These are phyloP conservation scores for Candida smagusa DNA, from an alignment of 1,139 yeast genomes.

Conservation along the genomic window DNA sequence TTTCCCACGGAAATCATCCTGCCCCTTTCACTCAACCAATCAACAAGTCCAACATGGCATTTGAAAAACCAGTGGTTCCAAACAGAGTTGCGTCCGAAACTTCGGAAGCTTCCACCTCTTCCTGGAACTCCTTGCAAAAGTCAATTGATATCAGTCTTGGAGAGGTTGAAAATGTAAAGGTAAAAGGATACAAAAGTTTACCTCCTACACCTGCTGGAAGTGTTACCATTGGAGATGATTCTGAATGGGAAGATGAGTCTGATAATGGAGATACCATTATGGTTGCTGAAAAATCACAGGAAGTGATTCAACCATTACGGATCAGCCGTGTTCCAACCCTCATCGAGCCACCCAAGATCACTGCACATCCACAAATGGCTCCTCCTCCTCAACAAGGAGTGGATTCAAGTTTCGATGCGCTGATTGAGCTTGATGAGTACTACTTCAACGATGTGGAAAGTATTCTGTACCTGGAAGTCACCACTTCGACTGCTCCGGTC, in stretches of 20 bases:
- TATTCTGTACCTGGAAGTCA: slow-evolving; percentile 13
- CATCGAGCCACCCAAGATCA: slow-evolving; percentile 1
- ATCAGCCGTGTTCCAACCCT: slow-evolving; percentile 11
- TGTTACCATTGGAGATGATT: slow-evolving; percentile 1
- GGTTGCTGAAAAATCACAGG: slow-evolving; percentile 1
- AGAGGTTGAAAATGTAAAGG: slow-evolving; percentile 2
- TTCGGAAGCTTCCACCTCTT: slow-evolving; percentile 13
- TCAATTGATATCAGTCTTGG: slow-evolving; percentile 27
- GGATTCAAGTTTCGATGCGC: slow-evolving; percentile 8
- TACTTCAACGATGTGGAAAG: slow-evolving; percentile 12
- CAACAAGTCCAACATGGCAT: not conserved
- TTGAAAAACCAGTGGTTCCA: slow-evolving; percentile 1
- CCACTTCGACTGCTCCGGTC: slow-evolving; percentile 2
- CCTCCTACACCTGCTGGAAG: slow-evolving; percentile 8
- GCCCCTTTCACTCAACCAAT: not conserved
- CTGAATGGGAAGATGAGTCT: slow-evolving; percentile 7
- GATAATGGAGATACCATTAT: not conserved
- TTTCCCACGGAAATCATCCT: not conserved
- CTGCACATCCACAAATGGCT: not conserved
- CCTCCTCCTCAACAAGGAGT: slow-evolving; percentile 1
- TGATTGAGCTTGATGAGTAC: slow-evolving; percentile 13
- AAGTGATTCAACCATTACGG: slow-evolving; percentile 7
- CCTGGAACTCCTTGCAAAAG: slow-evolving; percentile 38
- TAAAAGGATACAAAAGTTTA: slow-evolving; percentile 4
- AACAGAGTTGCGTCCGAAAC: slow-evolving; percentile 9